Conservation (phyloP, 192 early-diverging fungal species). For the Linnemannia exigua region DNA sequence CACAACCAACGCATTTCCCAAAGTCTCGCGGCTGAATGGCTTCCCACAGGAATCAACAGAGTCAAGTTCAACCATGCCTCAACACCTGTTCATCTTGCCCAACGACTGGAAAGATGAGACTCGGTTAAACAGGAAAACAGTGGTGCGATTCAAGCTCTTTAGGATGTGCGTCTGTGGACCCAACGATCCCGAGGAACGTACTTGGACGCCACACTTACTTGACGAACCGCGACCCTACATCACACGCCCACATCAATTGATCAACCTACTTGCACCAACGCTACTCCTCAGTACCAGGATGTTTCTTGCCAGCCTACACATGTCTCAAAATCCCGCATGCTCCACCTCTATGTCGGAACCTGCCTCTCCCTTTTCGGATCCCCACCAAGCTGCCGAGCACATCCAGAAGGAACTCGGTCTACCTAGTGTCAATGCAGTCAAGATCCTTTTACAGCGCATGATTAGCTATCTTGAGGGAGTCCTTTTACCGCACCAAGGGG, state of each 20-base stretch:
- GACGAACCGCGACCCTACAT: not conserved
- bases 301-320: not conserved
- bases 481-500: not conserved
- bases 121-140: too few species aligned
- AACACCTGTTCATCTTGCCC: not conserved
- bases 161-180: not conserved
- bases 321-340: not conserved
- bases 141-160: not conserved
- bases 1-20: too few species aligned
- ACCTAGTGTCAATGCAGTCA: not conserved
- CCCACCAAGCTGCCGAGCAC: not conserved
- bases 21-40: too few species aligned
- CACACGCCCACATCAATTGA: not conserved
- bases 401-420: not conserved
- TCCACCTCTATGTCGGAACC: not conserved
- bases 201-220: not conserved
- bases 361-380: not conserved
- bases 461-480: not conserved
- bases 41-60: not conserved
- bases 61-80: not conserved
- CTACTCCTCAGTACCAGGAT: not conserved
- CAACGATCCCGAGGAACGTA: not conserved
- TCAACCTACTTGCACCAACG: not conserved
- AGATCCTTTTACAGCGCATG: not conserved
- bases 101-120: not conserved